A percentile compares a stretch with the other conserved stretches of the same genome.
phyloP scores from a whole-genome alignment of 2,329 filamentous ascomycete genomes.

The Bertia moriformis region DNA sequence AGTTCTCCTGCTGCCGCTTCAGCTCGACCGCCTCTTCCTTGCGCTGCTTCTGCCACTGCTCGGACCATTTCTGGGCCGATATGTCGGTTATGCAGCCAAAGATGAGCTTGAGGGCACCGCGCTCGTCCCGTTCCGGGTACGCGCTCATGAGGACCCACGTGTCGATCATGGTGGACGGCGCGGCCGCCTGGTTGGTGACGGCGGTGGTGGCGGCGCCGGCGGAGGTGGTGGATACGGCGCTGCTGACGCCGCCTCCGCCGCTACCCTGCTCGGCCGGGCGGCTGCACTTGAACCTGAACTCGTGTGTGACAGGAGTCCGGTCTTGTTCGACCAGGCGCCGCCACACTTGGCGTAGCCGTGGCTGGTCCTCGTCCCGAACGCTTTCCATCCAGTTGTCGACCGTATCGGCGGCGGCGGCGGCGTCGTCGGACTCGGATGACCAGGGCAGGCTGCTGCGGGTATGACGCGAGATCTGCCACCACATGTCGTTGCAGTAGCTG shows the following conservation, averaged over 20 bases:
- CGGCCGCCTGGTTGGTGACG: too few relatives aligned
- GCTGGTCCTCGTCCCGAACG: slow-evolving; percentile 51
- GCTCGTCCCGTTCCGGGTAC: slow-evolving; percentile 53
- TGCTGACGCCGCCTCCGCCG: slow-evolving; percentile 40
- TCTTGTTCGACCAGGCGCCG: slow-evolving; percentile 41
- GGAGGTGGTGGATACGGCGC: too few relatives aligned
- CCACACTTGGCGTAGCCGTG: slow-evolving; percentile 46
- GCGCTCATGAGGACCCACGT: slow-evolving; percentile 69
- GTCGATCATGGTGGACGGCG: too few relatives aligned
- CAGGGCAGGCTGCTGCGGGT: too few relatives aligned
- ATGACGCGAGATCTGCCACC: slow-evolving; percentile 57
- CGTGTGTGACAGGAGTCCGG: slow-evolving; percentile 50
- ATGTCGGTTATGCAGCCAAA: slow-evolving; percentile 78
- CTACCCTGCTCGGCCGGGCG: too few relatives aligned
- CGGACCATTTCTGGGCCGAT: slow-evolving; percentile 71
- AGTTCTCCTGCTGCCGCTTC: slow-evolving; percentile 59
- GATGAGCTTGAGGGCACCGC: slow-evolving; percentile 55
- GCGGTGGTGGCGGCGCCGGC: too few relatives aligned
- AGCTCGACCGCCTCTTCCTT: slow-evolving; percentile 70
- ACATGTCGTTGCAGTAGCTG: slow-evolving; percentile 71
- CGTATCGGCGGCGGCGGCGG: slow-evolving; percentile 37
- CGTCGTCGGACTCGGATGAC: too few relatives aligned
- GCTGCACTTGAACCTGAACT: slow-evolving; percentile 61
- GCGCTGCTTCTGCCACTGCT: slow-evolving; percentile 63
- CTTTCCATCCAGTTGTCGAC: slow-evolving; percentile 60